Percentiles rank a stretch among this genome's conserved stretches.
Evolutionary conservation across 2,329 filamentous ascomycete species (phyloP).

Genomic region (Ophiostoma tasmaniense): DNA sequence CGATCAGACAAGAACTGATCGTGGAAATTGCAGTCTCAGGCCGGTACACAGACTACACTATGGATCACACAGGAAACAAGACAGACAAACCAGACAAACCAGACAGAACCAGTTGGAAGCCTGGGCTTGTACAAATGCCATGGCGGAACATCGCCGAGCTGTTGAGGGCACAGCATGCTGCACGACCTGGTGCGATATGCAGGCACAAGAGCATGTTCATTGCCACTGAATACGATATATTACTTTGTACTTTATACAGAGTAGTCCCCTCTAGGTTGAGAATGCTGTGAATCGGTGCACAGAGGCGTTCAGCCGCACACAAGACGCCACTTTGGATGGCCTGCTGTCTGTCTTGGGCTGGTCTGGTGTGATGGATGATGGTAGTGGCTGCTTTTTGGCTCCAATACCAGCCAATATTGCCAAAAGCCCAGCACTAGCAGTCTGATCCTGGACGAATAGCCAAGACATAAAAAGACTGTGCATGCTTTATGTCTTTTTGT

Average conservation of each 20-base stretch:
- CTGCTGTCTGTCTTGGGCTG: neutral
- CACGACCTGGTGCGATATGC: neutral
- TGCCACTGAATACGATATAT: neutral
- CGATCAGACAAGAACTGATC: neutral
- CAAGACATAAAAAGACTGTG: neutral
- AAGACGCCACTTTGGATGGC: neutral
- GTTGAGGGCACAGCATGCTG: neutral
- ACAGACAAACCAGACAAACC: neutral
- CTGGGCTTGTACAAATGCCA: neutral
- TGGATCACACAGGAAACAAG: neutral
- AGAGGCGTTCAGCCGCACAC: neutral
- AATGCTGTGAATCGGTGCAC: neutral
- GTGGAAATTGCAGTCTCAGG: constrained; percentile 4
- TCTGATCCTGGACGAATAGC: neutral
- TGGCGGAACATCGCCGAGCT: neutral
- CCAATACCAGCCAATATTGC: no score
- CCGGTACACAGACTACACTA: neutral
- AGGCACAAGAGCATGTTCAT: neutral
- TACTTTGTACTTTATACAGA: no score
- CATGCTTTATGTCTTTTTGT: neutral
- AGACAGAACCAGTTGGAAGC: neutral
- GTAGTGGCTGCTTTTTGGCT: neutral
- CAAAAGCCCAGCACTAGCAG: neutral
- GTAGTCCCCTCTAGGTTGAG: no score
- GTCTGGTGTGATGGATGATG: neutral